phyloP scores from a whole-genome alignment of 108 stramenopile species.

The Hondaea fermentalgiana region DNA sequence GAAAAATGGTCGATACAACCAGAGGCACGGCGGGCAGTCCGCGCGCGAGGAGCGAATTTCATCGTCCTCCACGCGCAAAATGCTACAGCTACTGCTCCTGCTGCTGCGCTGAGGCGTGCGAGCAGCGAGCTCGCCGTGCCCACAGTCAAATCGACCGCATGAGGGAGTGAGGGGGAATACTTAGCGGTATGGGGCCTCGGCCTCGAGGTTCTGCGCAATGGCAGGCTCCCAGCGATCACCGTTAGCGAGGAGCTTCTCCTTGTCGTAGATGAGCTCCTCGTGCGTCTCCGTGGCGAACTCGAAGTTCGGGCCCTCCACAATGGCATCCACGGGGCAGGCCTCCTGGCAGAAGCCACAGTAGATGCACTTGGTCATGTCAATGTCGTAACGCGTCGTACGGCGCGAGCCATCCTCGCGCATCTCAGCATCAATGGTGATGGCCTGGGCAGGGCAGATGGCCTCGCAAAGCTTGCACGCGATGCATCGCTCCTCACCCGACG shows the following conservation, averaged over 20 bases:
- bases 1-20: no score
- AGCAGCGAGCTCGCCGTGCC: no score
- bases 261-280: conserved; percentile 96
- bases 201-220: conserved; percentile 90
- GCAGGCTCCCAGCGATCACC: conserved; percentile 99
- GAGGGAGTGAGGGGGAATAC: no score
- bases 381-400: conserved; percentile 95
- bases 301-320: conserved; percentile 99
- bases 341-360: conserved; percentile 99
- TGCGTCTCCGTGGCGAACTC: conserved; percentile 98
- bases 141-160: no score
- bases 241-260: conserved; percentile 94
- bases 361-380: conserved; percentile 99
- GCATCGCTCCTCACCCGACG: conserved; percentile 96
- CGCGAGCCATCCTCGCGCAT: conserved; percentile 62
- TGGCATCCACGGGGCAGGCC: conserved; percentile 95
- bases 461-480: conserved; percentile 99
- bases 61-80: no score
- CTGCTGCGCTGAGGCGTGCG: no score
- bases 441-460: conserved; percentile 99
- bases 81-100: no score
- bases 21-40: no score
- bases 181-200: conserved; percentile 90
- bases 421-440: conserved; percentile 93
- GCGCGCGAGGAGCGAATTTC: no score